Evolutionary conservation across 345 rosid genomes (phyloP).

Genomic region (Physaria fendleri): DNA sequence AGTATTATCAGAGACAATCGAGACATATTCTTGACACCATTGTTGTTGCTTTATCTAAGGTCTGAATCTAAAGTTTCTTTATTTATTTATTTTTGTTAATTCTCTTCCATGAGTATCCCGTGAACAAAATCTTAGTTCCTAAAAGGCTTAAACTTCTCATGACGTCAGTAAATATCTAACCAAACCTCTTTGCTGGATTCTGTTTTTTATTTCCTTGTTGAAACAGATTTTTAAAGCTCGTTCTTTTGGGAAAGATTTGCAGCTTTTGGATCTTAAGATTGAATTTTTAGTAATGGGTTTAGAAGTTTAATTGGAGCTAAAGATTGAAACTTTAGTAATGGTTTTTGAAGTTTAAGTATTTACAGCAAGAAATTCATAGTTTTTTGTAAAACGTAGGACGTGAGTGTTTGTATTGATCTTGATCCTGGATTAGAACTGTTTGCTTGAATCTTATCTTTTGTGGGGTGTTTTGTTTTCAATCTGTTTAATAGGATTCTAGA

Average conservation of each 20-base stretch:
- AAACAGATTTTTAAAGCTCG: background rate
- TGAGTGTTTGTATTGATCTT: background rate
- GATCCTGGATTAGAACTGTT: background rate
- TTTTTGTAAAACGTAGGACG: background rate
- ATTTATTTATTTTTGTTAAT: background rate
- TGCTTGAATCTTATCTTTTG: background rate
- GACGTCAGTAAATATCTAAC: constrained; percentile 18
- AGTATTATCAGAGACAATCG: constrained; percentile 81
- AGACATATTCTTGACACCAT: constrained; percentile 84
- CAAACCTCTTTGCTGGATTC: background rate
- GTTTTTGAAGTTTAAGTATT: background rate
- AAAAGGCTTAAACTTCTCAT: background rate
- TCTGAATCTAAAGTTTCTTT: constrained; percentile 32
- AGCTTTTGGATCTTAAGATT: background rate
- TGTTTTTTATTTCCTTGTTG: background rate
- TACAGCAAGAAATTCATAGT: background rate
- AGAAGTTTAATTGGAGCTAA: no score
- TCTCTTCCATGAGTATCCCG: constrained; percentile 1
- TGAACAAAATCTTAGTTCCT: background rate
- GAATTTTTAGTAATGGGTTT: background rate
- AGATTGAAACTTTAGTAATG: background rate
- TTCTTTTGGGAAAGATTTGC: background rate
- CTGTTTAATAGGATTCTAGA: constrained; percentile 56
- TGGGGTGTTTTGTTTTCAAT: background rate
- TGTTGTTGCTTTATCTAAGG: constrained; percentile 81